Evolutionary conservation across 257 asterid genomes (phyloP), one percentile per base, ranked within the genome.

Genomic region (Oldenlandia corymbosa): DNA sequence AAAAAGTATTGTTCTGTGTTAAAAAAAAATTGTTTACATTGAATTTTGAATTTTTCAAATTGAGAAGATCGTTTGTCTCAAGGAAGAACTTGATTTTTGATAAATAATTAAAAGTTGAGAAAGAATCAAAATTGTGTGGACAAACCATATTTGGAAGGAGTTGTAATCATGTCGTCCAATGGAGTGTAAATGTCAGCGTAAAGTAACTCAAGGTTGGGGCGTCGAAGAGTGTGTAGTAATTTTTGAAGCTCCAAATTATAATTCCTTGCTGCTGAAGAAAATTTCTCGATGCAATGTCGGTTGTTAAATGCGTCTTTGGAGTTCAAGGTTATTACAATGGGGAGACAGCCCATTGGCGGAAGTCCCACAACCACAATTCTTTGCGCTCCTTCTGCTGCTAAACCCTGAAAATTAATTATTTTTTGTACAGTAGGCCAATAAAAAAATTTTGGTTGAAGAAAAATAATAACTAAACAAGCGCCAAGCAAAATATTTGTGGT

Each of bases 311-410:
- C 64, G 10, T 41, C n/a, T 23, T 62, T 64, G 0, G 83, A 76
- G 34, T 78, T 47, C 1, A 78, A 30, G 3, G 90, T 84, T 64
- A 88, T 86, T 54, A 80, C 79, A 23, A 60, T 56, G 43, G 96
- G 96, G 72, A 88, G 56, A 68, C 96, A 88, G 32, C 95, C 95
- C 24, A 84, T 53, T n/a, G 96, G 96, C 2, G 95, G 96, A 7
- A 84, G 66, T 24, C 95, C 96, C 58, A 62, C 85, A 0, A 86
- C 0, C 0, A 50, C 85, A 4, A 88, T 80, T 39, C 20, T 69
- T 54, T 70, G 57, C 10, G 90, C 95, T 45, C 95, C 96, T 62
- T 77, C 62, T 4, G 78, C 76, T 52, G 78, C 0, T 36, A 88
- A 73, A 28, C 71, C 80, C 95, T 87, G 75, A 61, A 67, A 54